phyloP scores from a whole-genome alignment of 176 grass and related monocot species.

The Chrysopogon serrulatus region DNA sequence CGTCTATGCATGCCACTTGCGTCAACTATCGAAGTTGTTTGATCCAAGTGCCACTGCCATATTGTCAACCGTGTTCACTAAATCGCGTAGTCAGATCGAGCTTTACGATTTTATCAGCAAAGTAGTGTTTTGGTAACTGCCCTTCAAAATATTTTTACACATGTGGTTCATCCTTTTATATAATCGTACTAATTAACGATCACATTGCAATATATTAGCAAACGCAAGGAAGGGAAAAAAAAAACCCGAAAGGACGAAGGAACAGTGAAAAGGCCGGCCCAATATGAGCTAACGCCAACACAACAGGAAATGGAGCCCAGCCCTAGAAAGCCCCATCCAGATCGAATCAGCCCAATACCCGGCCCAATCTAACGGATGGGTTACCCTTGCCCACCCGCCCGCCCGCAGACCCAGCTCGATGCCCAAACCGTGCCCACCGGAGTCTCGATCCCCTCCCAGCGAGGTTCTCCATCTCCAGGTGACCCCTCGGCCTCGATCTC shows the following conservation, averaged over 20 bases:
- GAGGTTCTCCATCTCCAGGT: slow-evolving; percentile 24
- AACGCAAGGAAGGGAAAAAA: background rate
- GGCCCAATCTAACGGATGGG: slow-evolving; percentile 16
- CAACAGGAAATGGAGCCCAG: background rate
- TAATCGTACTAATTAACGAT: background rate
- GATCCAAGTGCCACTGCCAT: background rate
- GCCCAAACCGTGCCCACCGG: slow-evolving; percentile 31
- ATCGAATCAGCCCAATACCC: background rate
- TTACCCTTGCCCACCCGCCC: slow-evolving; percentile 19
- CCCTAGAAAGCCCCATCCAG: background rate
- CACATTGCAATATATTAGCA: background rate
- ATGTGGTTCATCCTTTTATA: background rate
- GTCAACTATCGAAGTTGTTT: background rate
- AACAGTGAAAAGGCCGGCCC: background rate
- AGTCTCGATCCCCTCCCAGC: slow-evolving; percentile 11
- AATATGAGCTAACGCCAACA: background rate
- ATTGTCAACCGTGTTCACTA: background rate
- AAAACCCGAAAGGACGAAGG: background rate
- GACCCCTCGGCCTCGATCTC: slow-evolving; percentile 12
- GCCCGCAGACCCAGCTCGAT: slow-evolving; percentile 30
- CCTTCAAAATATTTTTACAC: background rate
- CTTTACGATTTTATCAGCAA: no score
- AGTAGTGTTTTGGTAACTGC: background rate
- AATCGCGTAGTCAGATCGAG: no score
- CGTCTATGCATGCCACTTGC: background rate